A percentile compares a stretch with the other conserved stretches of the same genome.
phyloP scores from a whole-genome alignment of 208 protist species.

The Acanthamoeba triangularis region DNA sequence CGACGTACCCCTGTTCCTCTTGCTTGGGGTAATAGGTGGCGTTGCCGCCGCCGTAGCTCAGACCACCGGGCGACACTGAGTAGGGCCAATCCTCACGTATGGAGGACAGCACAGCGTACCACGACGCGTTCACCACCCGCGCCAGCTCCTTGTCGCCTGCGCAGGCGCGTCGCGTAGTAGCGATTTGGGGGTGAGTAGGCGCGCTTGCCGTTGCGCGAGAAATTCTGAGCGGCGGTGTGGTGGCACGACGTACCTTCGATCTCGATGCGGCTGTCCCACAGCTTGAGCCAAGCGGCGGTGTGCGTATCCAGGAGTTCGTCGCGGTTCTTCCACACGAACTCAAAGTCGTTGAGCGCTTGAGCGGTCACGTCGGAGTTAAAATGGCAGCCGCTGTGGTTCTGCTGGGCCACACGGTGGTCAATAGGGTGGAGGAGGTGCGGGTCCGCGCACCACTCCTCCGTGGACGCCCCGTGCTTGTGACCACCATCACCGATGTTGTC shows the following conservation, averaged over 20 bases:
- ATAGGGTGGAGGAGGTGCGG: neutral
- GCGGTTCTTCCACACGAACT: neutral
- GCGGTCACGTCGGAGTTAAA: constrained; percentile 50
- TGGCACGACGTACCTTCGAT: constrained; percentile 9
- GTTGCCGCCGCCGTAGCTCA: constrained; percentile 74
- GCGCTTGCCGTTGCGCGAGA: neutral
- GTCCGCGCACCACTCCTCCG: neutral
- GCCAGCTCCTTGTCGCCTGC: constrained; percentile 57
- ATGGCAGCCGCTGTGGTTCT: constrained; percentile 67
- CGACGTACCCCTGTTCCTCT: constrained; percentile 54
- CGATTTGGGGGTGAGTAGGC: neutral
- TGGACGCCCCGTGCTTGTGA: neutral
- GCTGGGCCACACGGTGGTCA: neutral
- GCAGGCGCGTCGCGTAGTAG: neutral
- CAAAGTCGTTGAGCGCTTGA: constrained; percentile 29
- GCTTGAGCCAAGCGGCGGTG: constrained; percentile 39
- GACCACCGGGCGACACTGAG: constrained; percentile 64
- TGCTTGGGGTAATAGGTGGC: constrained; percentile 75
- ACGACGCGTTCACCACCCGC: constrained; percentile 54
- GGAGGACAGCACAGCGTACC: constrained; percentile 58
- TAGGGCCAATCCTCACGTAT: constrained; percentile 53
- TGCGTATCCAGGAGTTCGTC: neutral
- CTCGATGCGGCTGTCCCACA: constrained; percentile 55
- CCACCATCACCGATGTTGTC: neutral
- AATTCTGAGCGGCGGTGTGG: too few species aligned